Evolutionary conservation across 208 protist species (phyloP).

Genomic region (Acanthamoeba royreba): DNA sequence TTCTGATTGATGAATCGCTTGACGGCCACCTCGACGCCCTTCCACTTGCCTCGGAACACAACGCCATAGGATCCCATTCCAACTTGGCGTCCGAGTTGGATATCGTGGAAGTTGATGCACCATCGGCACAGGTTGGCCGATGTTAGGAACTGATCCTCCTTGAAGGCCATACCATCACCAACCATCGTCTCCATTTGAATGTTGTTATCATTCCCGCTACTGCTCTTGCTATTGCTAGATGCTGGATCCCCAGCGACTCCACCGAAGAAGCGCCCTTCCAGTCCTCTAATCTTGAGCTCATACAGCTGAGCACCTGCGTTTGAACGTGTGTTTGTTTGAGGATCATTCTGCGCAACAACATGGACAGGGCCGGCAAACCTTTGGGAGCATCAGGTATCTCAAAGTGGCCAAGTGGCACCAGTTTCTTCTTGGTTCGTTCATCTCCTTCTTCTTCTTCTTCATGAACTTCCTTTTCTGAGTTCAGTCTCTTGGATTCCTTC

Average conservation of each 20-base stretch:
- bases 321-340: too few species aligned
- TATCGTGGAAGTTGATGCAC: neutral
- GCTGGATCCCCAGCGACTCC: neutral
- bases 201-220: too few species aligned
- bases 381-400: neutral
- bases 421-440: too few species aligned
- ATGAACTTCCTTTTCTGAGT: neutral
- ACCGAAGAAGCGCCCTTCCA: neutral
- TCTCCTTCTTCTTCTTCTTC: neutral
- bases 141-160: neutral
- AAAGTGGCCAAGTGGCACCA: neutral
- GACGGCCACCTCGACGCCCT: constrained; percentile 2
- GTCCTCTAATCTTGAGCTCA: neutral
- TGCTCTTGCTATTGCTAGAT: neutral
- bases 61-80: neutral
- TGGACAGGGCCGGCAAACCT: neutral
- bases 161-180: neutral
- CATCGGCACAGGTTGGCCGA: constrained; percentile 20
- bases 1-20: constrained; percentile 37
- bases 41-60: neutral
- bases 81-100: neutral
- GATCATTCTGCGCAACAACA: too few species aligned
- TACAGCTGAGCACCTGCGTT: neutral
- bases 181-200: neutral
- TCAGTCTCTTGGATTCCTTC: neutral